Conservation (phyloP, 768 basidiomycete genomes). For the Lentinula edodes region DNA sequence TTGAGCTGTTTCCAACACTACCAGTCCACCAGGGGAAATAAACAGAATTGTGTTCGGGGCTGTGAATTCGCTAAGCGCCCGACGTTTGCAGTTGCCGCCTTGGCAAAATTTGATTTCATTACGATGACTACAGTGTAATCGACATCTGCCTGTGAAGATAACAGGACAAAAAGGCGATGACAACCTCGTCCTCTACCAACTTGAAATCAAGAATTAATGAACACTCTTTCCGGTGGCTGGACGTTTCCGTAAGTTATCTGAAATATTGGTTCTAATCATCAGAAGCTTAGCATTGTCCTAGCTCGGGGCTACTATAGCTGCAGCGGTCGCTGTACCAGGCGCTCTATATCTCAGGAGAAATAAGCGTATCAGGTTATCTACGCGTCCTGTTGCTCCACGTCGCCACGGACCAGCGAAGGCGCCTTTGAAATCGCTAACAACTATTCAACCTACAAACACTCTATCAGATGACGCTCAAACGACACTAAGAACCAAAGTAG, state of each 20-base stretch:
- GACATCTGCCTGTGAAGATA: too few relatives aligned
- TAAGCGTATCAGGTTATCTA: neutral
- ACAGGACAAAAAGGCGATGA: neutral
- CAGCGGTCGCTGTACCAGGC: neutral
- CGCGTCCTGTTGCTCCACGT: neutral
- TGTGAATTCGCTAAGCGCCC: too few relatives aligned
- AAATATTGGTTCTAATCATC: neutral
- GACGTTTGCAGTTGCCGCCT: too few relatives aligned
- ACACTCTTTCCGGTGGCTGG: neutral
- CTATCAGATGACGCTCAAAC: neutral
- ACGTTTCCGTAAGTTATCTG: neutral
- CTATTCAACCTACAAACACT: neutral
- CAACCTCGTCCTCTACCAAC: too few relatives aligned
- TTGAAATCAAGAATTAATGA: neutral
- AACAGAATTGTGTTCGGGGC: too few relatives aligned
- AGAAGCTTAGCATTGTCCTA: neutral
- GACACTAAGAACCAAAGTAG: neutral
- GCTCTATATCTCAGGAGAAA: conserved; percentile 1
- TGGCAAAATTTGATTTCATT: too few relatives aligned
- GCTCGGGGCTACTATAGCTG: neutral
- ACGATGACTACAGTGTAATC: too few relatives aligned
- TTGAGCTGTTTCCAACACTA: too few relatives aligned
- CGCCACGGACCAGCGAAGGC: neutral
- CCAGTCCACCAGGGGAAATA: too few relatives aligned
- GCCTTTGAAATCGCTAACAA: neutral